Evolutionary conservation across 805 yeast genomes (phyloP), one percentile per base, ranked within the genome.

Genomic region (Suhomyces kilbournensis): DNA sequence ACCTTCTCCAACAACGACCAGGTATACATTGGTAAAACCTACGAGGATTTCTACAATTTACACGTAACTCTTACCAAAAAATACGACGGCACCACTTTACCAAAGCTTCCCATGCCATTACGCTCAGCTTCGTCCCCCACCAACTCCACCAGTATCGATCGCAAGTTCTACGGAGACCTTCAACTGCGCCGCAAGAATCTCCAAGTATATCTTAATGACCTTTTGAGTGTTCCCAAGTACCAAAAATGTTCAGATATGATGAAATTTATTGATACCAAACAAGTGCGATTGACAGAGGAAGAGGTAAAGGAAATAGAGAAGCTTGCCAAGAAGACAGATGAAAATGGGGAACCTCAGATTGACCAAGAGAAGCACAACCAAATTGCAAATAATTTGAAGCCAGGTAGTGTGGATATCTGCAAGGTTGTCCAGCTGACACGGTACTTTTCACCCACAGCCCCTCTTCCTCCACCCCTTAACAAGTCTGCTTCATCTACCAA

Each of bases 41-140:
- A 74, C 55, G 70, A 71, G 49, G 75, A 74, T 40, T 71, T 75
- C 46, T 71, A 70, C 56, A 56, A 67, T 28, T 59, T 75, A 42
- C 76, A 72, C 51, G 35, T 59, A 8, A 43, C 47, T 1, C 52
- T 69, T 25, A 26, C 35, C 28, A 35, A 15, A 45, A 35, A 47
- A 2, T 44, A 53, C 44, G 50, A 39, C 42, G 34, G 32, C 12
- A 46, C 35, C 7, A 55, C 48, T 34, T 58, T 71, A 26, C 74
- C 75, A 3, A 60, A 58, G 43, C 57, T 71, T 19, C 76, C 76
- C 0, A 60, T 61, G 35, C 75, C 75, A 15, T 54, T 64, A 15
- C 55, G 61, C 9, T 39, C 35, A 12, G 47, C 40, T 6, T 48
- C 50, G 7, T 30, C 40, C 14, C 48, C 53, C 2, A 44, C 47